These are phyloP conservation scores for Backusella parvicylindrica DNA, from an alignment of 192 early-diverging fungal genomes.

Conservation along the genomic window DNA sequence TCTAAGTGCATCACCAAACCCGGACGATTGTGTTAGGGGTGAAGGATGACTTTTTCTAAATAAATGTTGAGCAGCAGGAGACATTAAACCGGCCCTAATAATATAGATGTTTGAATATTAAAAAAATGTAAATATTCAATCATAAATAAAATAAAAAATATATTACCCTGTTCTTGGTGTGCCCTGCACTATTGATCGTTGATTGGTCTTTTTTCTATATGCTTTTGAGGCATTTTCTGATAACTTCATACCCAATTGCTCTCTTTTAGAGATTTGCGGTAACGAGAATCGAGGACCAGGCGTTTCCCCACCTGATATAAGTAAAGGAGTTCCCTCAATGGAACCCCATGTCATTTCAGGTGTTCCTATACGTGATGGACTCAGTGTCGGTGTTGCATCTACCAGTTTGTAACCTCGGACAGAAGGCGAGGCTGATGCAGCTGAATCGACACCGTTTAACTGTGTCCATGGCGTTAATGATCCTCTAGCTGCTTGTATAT, in stretches of 20 bases:
- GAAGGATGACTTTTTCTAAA: conserved; percentile 17
- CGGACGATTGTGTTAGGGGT: conserved; percentile 6
- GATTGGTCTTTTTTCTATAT: conserved; percentile 32
- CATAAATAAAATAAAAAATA: neutral
- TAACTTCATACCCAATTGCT: conserved; percentile 57
- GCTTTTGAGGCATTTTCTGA: conserved; percentile 60
- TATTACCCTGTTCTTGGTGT: conserved; percentile 14
- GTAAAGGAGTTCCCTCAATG: conserved; percentile 75
- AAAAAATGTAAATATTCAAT: too few species aligned
- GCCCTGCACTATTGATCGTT: neutral
- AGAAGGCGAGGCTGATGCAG: neutral
- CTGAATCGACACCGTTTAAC: neutral
- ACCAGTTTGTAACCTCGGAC: conserved; percentile 61
- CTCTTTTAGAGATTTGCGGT: conserved; percentile 61
- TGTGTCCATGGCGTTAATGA: conserved; percentile 18
- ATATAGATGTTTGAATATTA: neutral
- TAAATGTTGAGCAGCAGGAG: conserved; percentile 33
- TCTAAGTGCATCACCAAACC: conserved; percentile 27
- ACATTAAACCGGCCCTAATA: conserved; percentile 27
- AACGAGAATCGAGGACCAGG: conserved; percentile 51
- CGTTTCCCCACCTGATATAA: conserved; percentile 53
- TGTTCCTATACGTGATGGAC: conserved; percentile 62
- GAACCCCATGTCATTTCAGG: conserved; percentile 85
- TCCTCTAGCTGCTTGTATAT: conserved; percentile 8
- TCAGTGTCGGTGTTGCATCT: conserved; percentile 61